phyloP scores from a whole-genome alignment of 2,329 filamentous ascomycete species.

The Periconia sp. region DNA sequence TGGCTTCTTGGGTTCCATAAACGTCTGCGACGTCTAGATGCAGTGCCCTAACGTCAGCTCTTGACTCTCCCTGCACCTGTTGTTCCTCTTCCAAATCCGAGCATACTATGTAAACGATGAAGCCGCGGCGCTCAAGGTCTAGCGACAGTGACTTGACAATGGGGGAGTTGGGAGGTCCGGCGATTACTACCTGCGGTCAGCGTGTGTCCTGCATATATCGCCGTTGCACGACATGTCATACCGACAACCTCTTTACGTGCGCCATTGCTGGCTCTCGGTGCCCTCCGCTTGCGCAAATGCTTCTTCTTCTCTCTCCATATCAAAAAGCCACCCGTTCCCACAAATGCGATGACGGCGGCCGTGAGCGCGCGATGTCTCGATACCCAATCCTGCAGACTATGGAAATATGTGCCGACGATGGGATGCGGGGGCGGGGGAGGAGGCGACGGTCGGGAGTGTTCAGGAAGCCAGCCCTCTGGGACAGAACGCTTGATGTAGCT shows the following conservation, averaged over 20 bases:
- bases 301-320: constrained; percentile 64
- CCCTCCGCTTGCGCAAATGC: constrained; percentile 67
- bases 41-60: constrained; percentile 79
- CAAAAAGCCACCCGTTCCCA: constrained; percentile 64
- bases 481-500: constrained; percentile 68
- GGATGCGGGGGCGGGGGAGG: constrained; percentile 49
- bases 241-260: constrained; percentile 80
- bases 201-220: background rate
- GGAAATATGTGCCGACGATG: constrained; percentile 49
- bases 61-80: constrained; percentile 72
- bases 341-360: constrained; percentile 68
- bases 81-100: constrained; percentile 83
- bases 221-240: constrained; percentile 18
- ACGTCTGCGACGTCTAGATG: constrained; percentile 82
- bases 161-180: constrained; percentile 82
- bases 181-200: constrained; percentile 63
- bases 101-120: constrained; percentile 90
- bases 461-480: constrained; percentile 71
- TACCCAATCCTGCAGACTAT: constrained; percentile 62
- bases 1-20: constrained; percentile 66
- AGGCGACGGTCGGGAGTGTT: constrained; percentile 63
- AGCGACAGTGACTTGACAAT: constrained; percentile 80
- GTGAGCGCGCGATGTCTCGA: constrained; percentile 71
- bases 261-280: constrained; percentile 77
- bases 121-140: constrained; percentile 88